A percentile compares a stretch with the other conserved stretches of the same genome.
These are phyloP conservation scores for Ogataea trehalophila DNA, from an alignment of 805 yeast species.

Conservation along the genomic window DNA sequence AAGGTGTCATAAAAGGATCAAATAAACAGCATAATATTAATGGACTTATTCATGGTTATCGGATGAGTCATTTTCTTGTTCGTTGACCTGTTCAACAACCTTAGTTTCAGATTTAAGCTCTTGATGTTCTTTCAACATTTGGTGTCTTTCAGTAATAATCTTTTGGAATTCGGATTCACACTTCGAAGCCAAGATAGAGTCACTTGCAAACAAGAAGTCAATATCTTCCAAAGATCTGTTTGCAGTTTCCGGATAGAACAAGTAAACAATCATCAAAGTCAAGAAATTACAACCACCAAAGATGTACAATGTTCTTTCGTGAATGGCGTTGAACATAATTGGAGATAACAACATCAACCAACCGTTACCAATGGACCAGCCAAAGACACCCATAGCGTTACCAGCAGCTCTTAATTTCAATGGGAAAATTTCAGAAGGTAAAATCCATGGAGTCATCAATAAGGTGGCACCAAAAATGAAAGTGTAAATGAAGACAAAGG, in stretches of 20 bases:
- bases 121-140: not conserved
- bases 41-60: not conserved
- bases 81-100: not conserved
- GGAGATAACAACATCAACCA: conserved; percentile 32
- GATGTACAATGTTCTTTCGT: conserved; percentile 29
- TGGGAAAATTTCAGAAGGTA: conserved; percentile 23
- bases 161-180: conserved; percentile 11
- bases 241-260: conserved; percentile 41
- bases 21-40: not conserved
- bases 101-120: not conserved
- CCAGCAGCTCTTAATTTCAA: conserved; percentile 25
- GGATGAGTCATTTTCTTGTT: not conserved
- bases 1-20: not conserved
- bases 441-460: conserved; percentile 22
- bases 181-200: conserved; percentile 7
- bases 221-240: conserved; percentile 41
- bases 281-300: conserved; percentile 28
- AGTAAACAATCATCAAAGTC: conserved; percentile 30
- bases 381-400: conserved; percentile 23
- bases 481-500: conserved; percentile 34
- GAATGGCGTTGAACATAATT: conserved; percentile 26
- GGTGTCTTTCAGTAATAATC: conserved; percentile 5
- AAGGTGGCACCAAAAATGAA: conserved; percentile 30
- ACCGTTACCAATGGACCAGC: conserved; percentile 32
- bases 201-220: conserved; percentile 14